phyloP scores from a whole-genome alignment of 768 basidiomycete genomes.

The Lentinula edodes region DNA sequence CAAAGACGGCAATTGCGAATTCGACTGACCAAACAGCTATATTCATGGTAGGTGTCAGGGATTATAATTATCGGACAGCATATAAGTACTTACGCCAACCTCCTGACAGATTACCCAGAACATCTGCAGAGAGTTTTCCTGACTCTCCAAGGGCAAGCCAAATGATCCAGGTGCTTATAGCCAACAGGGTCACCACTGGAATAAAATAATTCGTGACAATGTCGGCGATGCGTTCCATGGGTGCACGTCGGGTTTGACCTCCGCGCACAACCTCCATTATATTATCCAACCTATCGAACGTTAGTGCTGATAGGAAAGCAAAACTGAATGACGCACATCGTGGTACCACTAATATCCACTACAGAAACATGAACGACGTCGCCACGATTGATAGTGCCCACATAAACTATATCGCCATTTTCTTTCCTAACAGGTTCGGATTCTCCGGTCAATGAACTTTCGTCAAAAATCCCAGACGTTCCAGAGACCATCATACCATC shows the following conservation, averaged over 20 bases:
- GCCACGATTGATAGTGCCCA: slow-evolving; percentile 73
- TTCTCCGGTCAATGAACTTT: slow-evolving; percentile 84
- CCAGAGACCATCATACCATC: slow-evolving; percentile 62
- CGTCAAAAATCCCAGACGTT: slow-evolving; percentile 55
- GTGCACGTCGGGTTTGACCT: slow-evolving; percentile 67
- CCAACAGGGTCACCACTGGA: slow-evolving; percentile 70
- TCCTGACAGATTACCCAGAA: slow-evolving; percentile 48
- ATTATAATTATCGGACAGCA: background rate
- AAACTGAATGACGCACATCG: slow-evolving; percentile 40
- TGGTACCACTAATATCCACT: slow-evolving; percentile 56
- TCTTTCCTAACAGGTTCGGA: slow-evolving; percentile 55
- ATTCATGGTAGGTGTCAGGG: background rate
- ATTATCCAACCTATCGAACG: slow-evolving; percentile 46
- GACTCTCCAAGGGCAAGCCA: slow-evolving; percentile 66
- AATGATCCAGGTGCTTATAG: slow-evolving; percentile 63
- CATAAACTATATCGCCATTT: slow-evolving; percentile 58
- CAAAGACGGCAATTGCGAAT: slow-evolving; percentile 79
- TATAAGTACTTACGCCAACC: slow-evolving; percentile 51
- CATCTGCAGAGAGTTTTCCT: slow-evolving; percentile 48
- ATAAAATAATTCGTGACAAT: slow-evolving; percentile 74
- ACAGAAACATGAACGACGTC: slow-evolving; percentile 56
- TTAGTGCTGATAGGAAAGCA: slow-evolving; percentile 22
- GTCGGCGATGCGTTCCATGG: slow-evolving; percentile 76
- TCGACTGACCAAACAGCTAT: slow-evolving; percentile 71
- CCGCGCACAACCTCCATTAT: slow-evolving; percentile 75